These are phyloP conservation scores for Fusarium sp. DNA, from an alignment of 2,329 filamentous ascomycete genomes.

Conservation along the genomic window DNA sequence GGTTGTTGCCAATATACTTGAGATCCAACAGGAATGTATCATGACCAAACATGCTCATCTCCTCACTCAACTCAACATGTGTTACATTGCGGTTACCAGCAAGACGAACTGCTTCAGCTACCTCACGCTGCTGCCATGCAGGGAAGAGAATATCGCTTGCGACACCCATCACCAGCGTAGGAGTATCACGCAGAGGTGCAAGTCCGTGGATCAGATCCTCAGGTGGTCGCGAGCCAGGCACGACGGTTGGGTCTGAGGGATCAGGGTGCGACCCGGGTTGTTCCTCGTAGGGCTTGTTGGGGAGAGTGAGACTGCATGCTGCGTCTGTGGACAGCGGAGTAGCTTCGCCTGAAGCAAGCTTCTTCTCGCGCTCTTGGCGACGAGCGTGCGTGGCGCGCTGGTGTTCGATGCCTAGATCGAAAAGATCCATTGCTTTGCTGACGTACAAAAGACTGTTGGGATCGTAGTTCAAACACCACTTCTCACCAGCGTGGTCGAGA, in stretches of 20 bases:
- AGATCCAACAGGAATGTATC: constrained; percentile 96
- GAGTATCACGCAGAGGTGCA: constrained; percentile 76
- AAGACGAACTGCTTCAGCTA: constrained; percentile 83
- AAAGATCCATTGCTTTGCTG: constrained; percentile 98
- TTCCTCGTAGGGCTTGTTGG: constrained; percentile 87
- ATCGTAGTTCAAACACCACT: constrained; percentile 97
- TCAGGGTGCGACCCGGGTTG: constrained; percentile 67
- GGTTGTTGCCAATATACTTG: constrained; percentile 87
- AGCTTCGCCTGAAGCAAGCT: constrained; percentile 66
- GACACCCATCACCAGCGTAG: constrained; percentile 90
- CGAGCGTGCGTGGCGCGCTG: constrained; percentile 73
- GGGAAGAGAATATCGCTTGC: constrained; percentile 97
- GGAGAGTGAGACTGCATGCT: constrained; percentile 82
- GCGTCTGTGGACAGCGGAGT: constrained; percentile 56
- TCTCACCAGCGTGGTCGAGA: constrained; percentile 96
- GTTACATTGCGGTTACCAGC: constrained; percentile 84
- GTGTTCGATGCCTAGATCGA: constrained; percentile 83
- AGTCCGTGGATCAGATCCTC: constrained; percentile 84
- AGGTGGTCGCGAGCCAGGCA: constrained; percentile 67
- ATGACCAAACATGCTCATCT: constrained; percentile 94
- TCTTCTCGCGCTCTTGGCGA: constrained; percentile 69
- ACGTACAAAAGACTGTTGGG: constrained; percentile 96
- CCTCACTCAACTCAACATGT: constrained; percentile 92
- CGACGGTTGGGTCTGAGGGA: constrained; percentile 44
- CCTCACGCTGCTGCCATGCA: constrained; percentile 96